A percentile compares a stretch with the other conserved stretches of the same genome.
These are phyloP conservation scores for Stentor roeselii DNA, from an alignment of 73 alveolate species.

Conservation along the genomic window DNA sequence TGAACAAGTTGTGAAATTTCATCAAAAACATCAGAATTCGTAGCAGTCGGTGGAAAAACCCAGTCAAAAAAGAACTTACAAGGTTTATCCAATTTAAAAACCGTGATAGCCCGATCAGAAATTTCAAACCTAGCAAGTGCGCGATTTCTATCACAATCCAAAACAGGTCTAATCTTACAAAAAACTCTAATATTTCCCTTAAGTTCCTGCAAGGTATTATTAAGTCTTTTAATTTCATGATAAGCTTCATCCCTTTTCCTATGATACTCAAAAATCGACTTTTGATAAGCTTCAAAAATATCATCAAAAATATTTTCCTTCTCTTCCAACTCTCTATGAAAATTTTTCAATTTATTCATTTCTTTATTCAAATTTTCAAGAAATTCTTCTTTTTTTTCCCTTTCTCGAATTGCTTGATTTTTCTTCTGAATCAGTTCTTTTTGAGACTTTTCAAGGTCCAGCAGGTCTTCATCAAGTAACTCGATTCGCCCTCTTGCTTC, in stretches of 20 bases:
- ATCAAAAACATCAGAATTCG: neutral
- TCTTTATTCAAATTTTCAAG: too few species aligned
- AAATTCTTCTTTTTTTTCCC: too few species aligned
- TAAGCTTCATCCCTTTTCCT: conserved; percentile 2
- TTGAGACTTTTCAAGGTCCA: too few species aligned
- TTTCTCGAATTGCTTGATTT: too few species aligned
- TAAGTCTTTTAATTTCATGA: conserved; percentile 32
- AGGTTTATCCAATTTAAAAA: neutral
- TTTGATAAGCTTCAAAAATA: neutral
- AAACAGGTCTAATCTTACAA: conserved; percentile 85
- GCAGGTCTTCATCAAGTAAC: too few species aligned
- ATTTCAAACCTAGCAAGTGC: neutral
- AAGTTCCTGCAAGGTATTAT: conserved; percentile 79
- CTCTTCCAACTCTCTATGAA: too few species aligned
- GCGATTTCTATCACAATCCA: conserved; percentile 18
- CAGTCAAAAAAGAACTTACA: neutral
- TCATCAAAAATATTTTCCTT: too few species aligned
- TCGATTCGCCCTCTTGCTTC: too few species aligned
- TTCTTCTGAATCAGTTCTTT: too few species aligned
- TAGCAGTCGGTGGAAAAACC: neutral
- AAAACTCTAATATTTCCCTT: conserved; percentile 89
- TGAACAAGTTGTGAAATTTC: conserved; percentile 28
- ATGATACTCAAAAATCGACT: neutral
- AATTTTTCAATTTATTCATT: too few species aligned
- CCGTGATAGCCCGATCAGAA: neutral